Percentiles rank a stretch among this genome's conserved stretches.
Evolutionary conservation across 2,329 filamentous ascomycete genomes (phyloP).

Genomic region (Fusarium nisikadoi): DNA sequence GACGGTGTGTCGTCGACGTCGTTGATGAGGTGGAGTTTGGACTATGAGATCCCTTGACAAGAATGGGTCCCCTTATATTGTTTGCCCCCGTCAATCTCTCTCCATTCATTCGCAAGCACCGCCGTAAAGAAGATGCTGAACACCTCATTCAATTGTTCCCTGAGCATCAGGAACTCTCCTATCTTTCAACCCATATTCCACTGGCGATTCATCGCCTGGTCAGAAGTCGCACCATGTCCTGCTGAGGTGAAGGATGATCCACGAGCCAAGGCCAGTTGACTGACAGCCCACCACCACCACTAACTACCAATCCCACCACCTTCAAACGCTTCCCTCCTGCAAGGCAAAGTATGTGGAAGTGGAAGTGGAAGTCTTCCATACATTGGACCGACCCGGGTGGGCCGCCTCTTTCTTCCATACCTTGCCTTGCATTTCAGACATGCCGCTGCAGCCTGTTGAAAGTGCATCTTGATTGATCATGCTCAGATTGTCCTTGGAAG

Average conservation of each 20-base stretch:
- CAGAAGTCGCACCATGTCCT: conserved; percentile 18
- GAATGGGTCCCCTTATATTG: conserved; percentile 15
- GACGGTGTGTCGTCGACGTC: conserved; percentile 36
- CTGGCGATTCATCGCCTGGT: background rate
- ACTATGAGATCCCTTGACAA: conserved; percentile 32
- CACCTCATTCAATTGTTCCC: background rate
- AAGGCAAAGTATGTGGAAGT: conserved; percentile 2
- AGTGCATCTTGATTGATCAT: background rate
- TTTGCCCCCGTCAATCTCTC: conserved; percentile 9
- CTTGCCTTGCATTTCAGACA: conserved; percentile 26
- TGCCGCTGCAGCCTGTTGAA: conserved; percentile 29
- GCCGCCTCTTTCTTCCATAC: background rate
- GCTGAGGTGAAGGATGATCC: conserved; percentile 24
- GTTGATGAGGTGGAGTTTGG: conserved; percentile 29
- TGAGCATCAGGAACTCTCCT: background rate
- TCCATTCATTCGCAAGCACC: background rate
- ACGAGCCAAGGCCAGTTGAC: conserved; percentile 16
- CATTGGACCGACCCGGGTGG: conserved; percentile 5
- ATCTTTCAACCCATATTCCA: background rate
- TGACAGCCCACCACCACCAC: conserved; percentile 25
- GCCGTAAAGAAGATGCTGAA: background rate
- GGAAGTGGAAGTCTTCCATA: conserved; percentile 7
- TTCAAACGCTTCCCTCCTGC: conserved; percentile 8
- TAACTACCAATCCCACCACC: conserved; percentile 7
- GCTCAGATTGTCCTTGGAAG: background rate